These are phyloP conservation scores for Pyrenophora graminea DNA, from an alignment of 2,329 filamentous ascomycete species.

Conservation along the genomic window DNA sequence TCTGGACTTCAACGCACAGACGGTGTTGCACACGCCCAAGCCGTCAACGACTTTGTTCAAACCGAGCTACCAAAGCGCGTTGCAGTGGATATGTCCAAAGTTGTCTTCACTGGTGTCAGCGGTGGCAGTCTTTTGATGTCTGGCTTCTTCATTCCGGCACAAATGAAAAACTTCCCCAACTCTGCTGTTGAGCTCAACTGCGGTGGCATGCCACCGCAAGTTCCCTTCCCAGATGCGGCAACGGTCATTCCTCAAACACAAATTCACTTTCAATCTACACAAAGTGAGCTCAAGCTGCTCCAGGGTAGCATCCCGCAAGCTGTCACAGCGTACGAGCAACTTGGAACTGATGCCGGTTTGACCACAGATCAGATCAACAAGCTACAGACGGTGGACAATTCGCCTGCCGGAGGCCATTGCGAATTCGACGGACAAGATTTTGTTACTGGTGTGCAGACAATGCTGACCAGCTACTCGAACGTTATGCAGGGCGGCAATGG, in stretches of 20 bases:
- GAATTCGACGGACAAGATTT: conserved; percentile 61
- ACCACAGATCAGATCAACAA: conserved; percentile 52
- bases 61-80: conserved; percentile 57
- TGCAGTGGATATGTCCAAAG: conserved; percentile 57
- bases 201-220: conserved; percentile 59
- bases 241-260: conserved; percentile 53
- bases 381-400: conserved; percentile 62
- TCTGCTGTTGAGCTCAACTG: conserved; percentile 62
- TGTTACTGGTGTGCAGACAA: conserved; percentile 61
- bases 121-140: conserved; percentile 60
- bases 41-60: conserved; percentile 59
- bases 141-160: conserved; percentile 63
- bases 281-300: conserved; percentile 55
- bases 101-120: conserved; percentile 63
- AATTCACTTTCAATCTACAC: conserved; percentile 63
- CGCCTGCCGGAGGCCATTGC: conserved; percentile 61
- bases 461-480: conserved; percentile 58
- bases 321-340: conserved; percentile 57
- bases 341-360: conserved; percentile 53
- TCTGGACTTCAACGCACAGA: conserved; percentile 58
- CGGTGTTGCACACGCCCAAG: conserved; percentile 60
- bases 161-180: conserved; percentile 57
- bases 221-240: conserved; percentile 52
- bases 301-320: conserved; percentile 58
- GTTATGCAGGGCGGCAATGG: conserved; percentile 60